phyloP scores from a whole-genome alignment of 129 eudicot species.

The Artemisia tridentata region DNA sequence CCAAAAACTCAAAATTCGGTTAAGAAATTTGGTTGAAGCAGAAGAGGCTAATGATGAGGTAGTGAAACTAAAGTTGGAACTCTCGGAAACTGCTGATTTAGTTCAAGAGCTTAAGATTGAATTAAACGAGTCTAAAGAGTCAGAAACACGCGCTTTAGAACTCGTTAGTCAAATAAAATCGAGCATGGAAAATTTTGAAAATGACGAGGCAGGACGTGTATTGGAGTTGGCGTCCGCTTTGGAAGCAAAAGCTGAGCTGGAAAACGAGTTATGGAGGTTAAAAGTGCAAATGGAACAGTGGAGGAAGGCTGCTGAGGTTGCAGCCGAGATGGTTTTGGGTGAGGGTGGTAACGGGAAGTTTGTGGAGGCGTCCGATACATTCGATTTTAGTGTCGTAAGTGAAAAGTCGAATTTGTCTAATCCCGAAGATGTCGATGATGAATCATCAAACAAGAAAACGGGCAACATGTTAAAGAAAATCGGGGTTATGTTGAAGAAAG shows the following conservation, averaged over 20 bases:
- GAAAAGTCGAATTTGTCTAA: constrained; percentile 50
- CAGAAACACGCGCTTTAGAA: constrained; percentile 53
- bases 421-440: constrained; percentile 71
- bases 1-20: constrained; percentile 61
- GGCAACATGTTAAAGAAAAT: constrained; percentile 78
- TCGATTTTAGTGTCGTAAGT: constrained; percentile 52
- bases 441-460: constrained; percentile 62
- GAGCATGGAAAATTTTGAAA: constrained; percentile 33
- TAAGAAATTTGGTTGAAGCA: constrained; percentile 49
- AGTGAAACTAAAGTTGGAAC: constrained; percentile 44
- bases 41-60: constrained; percentile 61
- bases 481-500: constrained; percentile 80
- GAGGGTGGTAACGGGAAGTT: constrained; percentile 44
- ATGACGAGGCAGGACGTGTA: constrained; percentile 38
- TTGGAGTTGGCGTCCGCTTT: constrained; percentile 62
- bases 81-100: constrained; percentile 41
- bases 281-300: constrained; percentile 91
- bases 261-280: constrained; percentile 66
- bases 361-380: constrained; percentile 47
- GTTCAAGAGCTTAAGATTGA: constrained; percentile 53
- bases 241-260: constrained; percentile 63
- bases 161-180: constrained; percentile 37
- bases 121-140: constrained; percentile 56
- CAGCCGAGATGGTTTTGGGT: constrained; percentile 71
- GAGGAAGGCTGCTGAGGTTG: constrained; percentile 99